Evolutionary conservation across 108 stramenopile genomes (phyloP).

Genomic region (Cylindrotheca fusiformis): DNA sequence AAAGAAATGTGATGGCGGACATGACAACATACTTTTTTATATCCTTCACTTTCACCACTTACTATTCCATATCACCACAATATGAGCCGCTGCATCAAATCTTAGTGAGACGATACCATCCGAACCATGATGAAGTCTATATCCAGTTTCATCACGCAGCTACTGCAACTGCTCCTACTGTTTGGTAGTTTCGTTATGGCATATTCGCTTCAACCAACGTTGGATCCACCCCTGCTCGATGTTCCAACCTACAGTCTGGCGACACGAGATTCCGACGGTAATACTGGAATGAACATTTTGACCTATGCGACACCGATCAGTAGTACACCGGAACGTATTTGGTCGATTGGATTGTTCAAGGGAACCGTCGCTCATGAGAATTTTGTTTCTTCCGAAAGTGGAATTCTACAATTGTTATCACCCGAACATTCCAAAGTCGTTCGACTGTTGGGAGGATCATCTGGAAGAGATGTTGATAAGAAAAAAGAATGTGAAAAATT

Average conservation of each 20-base stretch:
- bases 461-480: conserved; percentile 67
- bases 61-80: too few relatives aligned
- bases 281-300: conserved; percentile 77
- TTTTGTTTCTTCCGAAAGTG: conserved; percentile 42
- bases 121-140: too few relatives aligned
- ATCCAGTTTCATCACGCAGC: too few relatives aligned
- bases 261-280: conserved; percentile 32
- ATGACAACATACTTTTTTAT: too few relatives aligned
- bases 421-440: conserved; percentile 45
- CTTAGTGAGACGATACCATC: too few relatives aligned
- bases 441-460: conserved; percentile 56
- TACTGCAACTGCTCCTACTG: too few relatives aligned
- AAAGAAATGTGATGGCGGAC: too few relatives aligned
- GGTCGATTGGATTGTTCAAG: conserved; percentile 75
- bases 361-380: conserved; percentile 67
- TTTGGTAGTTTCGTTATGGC: too few relatives aligned
- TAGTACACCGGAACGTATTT: conserved; percentile 62
- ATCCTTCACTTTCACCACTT: too few relatives aligned
- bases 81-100: too few relatives aligned
- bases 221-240: conserved; percentile 60
- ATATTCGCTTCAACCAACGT: conserved; percentile 1
- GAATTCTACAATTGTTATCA: conserved; percentile 68
- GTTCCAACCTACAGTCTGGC: conserved; percentile 77
- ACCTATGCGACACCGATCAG: conserved; percentile 82
- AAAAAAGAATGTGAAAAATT: conserved; percentile 28